A percentile compares a stretch with the other conserved stretches of the same genome.
These are phyloP conservation scores for Exophiala mesophila DNA, from an alignment of 2,329 filamentous ascomycete species.

Conservation along the genomic window DNA sequence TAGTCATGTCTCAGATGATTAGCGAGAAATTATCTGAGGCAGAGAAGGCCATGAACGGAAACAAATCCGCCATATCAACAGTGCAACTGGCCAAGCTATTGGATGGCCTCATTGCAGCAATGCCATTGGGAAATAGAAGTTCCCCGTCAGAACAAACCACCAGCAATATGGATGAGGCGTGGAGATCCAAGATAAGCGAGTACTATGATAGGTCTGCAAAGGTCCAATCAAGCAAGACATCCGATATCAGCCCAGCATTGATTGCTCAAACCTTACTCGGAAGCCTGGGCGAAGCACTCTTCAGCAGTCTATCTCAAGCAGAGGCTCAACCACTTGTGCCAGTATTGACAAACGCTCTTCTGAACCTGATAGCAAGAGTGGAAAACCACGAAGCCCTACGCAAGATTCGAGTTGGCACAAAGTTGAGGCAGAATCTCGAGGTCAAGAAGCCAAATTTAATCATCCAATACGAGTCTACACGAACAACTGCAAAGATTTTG, in stretches of 20 bases:
- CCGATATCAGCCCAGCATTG: not conserved
- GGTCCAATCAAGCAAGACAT: not conserved
- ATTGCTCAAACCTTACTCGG: not conserved
- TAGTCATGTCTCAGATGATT: constrained; percentile 24
- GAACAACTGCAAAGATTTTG: constrained; percentile 14
- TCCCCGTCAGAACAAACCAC: constrained; percentile 11
- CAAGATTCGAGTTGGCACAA: constrained; percentile 8
- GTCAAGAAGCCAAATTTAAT: not conserved
- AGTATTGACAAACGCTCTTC: not conserved
- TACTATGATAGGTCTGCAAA: not conserved
- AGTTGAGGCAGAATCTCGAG: constrained; percentile 6
- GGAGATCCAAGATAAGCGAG: not conserved
- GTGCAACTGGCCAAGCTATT: constrained; percentile 42
- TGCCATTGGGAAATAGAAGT: constrained; percentile 23
- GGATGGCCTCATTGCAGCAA: constrained; percentile 26
- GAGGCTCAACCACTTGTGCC: not conserved
- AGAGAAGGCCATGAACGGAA: constrained; percentile 1
- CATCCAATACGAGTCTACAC: constrained; percentile 10
- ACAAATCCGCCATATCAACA: constrained; percentile 36
- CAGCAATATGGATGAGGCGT: not conserved
- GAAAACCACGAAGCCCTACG: constrained; percentile 4
- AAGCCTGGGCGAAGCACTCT: not conserved
- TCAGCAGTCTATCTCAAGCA: not conserved
- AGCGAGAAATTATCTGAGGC: constrained; percentile 1
- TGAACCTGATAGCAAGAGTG: not conserved